A percentile compares a stretch with the other conserved stretches of the same genome.
These are phyloP conservation scores for Cadophora sp. DNA, from an alignment of 2,329 filamentous ascomycete genomes.

Conservation along the genomic window DNA sequence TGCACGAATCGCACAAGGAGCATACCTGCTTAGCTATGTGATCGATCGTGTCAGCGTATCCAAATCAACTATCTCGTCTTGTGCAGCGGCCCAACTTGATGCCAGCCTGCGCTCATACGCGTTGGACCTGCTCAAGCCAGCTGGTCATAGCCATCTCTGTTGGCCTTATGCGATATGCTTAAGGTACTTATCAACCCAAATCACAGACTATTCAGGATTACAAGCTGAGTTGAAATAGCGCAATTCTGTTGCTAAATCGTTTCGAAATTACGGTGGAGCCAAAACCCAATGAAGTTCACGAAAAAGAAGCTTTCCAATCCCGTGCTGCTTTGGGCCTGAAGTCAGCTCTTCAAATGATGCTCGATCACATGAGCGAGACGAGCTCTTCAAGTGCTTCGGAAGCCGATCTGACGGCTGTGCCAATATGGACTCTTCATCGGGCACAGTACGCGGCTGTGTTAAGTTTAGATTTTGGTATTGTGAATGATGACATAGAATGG, in stretches of 20 bases:
- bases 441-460: slow-evolving; percentile 22
- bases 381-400: not conserved
- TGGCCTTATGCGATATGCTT: slow-evolving; percentile 15
- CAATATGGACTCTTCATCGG: slow-evolving; percentile 3
- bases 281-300: not conserved
- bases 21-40: slow-evolving; percentile 11
- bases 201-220: not conserved
- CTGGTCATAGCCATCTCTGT: slow-evolving; percentile 13
- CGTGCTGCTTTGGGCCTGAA: not conserved
- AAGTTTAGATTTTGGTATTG: slow-evolving; percentile 22
- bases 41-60: slow-evolving; percentile 16
- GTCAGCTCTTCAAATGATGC: slow-evolving; percentile 4
- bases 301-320: not conserved
- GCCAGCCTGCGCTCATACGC: slow-evolving; percentile 12
- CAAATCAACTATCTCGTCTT: slow-evolving; percentile 8
- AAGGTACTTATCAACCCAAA: not conserved
- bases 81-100: slow-evolving; percentile 10
- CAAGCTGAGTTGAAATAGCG: not conserved
- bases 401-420: not conserved
- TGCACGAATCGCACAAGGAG: slow-evolving; percentile 19
- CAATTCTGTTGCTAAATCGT: not conserved
- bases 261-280: slow-evolving; percentile 8
- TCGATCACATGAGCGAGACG: not conserved
- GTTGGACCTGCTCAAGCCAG: slow-evolving; percentile 15
- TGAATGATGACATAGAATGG: slow-evolving; percentile 25